Evolutionary conservation across 768 basidiomycete genomes (phyloP), one percentile per base, ranked within the genome.

Genomic region (Chalciporus pseudorubinellus): DNA sequence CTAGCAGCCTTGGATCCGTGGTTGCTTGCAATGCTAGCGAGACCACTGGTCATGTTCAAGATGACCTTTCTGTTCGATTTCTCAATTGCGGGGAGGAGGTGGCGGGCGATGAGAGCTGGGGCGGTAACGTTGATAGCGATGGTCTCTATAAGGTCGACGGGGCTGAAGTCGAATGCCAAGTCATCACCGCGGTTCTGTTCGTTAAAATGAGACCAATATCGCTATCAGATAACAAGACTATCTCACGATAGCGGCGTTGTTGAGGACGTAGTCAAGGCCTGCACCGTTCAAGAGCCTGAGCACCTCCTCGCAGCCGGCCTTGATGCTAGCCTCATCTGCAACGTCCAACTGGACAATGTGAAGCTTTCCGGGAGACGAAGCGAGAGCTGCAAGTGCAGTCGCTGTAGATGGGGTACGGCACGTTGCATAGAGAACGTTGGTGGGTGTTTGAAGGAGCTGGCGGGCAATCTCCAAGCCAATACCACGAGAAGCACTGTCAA

Each of bases 181-280:
- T 73, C 69, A 12, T 39, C 29, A 7, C 51, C 52, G 1, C 38
- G 50, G 44, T 58, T 59, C 69, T 70, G 21, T 40, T 42, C 28
- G 20, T 34, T 22, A n/a, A 12, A 39, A 38, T 18, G 4, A 21
- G 26, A 22, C 38, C 39, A 39, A 13, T 24, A n/a, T 43, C 16
- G 13, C 14, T 8, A 16, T 1, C n/a, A n/a, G 16, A 36, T 1
- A n/a, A n/a, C 34, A 36, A n/a, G 34, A 36, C 9, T 6, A 7
- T 65, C 73, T 45, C 48, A 74, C 72, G 38, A 71, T 62, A 1
- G 60, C 72, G n/a, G 73, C 71, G 44, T 73, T 73, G 61, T 74
- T 75, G 47, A 72, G 41, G 13, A 74, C 59, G 42, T 72, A 74
- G 60, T 74, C 70, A 11, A 73, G 55, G 6, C 69, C 69, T 11